Evolutionary conservation across 2,329 filamentous ascomycete genomes (phyloP).

Genomic region (Corinectria fuckeliana): DNA sequence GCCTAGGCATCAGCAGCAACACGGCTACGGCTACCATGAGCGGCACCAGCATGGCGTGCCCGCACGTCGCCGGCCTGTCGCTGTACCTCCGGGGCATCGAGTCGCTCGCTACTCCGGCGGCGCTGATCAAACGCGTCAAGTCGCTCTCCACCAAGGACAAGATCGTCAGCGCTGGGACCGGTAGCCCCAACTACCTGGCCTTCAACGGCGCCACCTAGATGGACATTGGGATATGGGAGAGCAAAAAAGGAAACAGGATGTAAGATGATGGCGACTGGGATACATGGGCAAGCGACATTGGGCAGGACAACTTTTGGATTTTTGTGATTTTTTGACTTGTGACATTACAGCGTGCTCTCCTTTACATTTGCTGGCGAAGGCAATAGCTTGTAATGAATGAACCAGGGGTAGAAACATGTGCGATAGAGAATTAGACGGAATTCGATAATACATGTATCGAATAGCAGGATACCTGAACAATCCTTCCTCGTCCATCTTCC

Average conservation of each 20-base stretch:
- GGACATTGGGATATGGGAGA: not conserved
- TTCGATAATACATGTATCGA: not conserved
- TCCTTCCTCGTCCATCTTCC: not conserved
- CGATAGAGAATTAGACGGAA: not conserved
- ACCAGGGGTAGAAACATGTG: slow-evolving; percentile 8
- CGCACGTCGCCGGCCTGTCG: slow-evolving; percentile 65
- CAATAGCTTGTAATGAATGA: not conserved
- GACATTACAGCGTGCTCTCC: not conserved
- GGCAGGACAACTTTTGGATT: not conserved
- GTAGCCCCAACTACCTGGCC: slow-evolving; percentile 53
- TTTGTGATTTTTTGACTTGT: not conserved
- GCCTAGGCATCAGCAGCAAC: slow-evolving; percentile 52
- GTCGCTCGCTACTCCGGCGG: slow-evolving; percentile 49
- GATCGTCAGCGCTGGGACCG: slow-evolving; percentile 42
- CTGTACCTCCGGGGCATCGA: slow-evolving; percentile 54
- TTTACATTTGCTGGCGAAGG: slow-evolving; percentile 16
- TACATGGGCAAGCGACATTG: slow-evolving; percentile 8
- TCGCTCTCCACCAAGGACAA: slow-evolving; percentile 48
- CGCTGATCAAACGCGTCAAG: slow-evolving; percentile 50
- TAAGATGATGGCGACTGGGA: not conserved
- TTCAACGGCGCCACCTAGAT: slow-evolving; percentile 51
- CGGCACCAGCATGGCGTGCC: slow-evolving; percentile 68
- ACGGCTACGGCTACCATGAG: slow-evolving; percentile 54
- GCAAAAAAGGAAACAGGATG: not conserved
- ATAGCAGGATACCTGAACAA: not conserved